These are phyloP conservation scores for Mortierella alpina DNA, from an alignment of 192 early-diverging fungal genomes.

Conservation along the genomic window DNA sequence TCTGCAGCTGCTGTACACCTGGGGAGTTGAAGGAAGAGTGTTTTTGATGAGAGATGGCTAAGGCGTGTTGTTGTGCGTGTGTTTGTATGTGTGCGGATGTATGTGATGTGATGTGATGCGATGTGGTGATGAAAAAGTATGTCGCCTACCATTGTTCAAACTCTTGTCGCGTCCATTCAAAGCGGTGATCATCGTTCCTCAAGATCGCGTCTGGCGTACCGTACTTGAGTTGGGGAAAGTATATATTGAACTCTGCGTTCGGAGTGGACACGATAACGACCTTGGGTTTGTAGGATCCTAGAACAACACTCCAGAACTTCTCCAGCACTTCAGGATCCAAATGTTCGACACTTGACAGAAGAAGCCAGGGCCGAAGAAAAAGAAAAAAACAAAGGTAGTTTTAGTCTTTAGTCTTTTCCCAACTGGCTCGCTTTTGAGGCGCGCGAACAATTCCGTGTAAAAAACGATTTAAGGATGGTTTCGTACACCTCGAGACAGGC, in stretches of 20 bases:
- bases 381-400: not conserved
- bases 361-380: not conserved
- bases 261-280: slow-evolving; percentile 81
- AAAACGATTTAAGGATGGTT: not conserved
- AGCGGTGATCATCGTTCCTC: slow-evolving; percentile 90
- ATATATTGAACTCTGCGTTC: slow-evolving; percentile 93
- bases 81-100: too few species aligned
- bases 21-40: not conserved
- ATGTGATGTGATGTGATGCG: too few species aligned
- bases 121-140: not conserved
- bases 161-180: slow-evolving; percentile 94
- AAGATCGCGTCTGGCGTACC: slow-evolving; percentile 71
- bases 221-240: slow-evolving; percentile 83
- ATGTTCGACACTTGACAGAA: slow-evolving; percentile 75
- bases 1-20: slow-evolving; percentile 64
- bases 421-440: too few species aligned
- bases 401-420: not conserved
- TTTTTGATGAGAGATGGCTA: not conserved
- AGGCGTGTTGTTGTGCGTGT: too few species aligned
- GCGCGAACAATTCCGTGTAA: not conserved
- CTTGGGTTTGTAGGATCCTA: slow-evolving; percentile 77
- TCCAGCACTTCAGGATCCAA: slow-evolving; percentile 67
- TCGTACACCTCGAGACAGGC: slow-evolving; percentile 80
- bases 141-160: slow-evolving; percentile 79
- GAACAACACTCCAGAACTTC: slow-evolving; percentile 66